phyloP scores from a whole-genome alignment of 495 filamentous ascomycete genomes.

The Usnea hakonensis region DNA sequence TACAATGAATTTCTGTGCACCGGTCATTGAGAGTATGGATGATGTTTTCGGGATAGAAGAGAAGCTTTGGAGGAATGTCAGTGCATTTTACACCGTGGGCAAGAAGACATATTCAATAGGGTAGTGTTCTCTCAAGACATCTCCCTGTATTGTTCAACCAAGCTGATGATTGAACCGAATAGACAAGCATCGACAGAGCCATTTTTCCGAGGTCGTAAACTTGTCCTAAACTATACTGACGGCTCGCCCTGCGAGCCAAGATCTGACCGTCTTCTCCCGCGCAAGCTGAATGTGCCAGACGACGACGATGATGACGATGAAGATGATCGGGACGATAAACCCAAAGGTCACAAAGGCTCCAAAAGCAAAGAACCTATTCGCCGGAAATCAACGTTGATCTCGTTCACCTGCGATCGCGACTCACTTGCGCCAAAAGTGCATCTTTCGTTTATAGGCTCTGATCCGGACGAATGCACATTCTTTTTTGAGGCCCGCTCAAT shows the following conservation, averaged over 20 bases:
- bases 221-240: constrained; percentile 84
- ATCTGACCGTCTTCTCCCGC: constrained; percentile 18
- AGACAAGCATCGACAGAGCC: constrained; percentile 62
- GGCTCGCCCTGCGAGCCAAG: constrained; percentile 68
- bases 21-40: constrained; percentile 68
- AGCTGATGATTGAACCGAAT: constrained; percentile 7
- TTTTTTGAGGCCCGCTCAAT: constrained; percentile 90
- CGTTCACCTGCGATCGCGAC: constrained; percentile 86
- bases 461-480: constrained; percentile 85
- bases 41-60: constrained; percentile 63
- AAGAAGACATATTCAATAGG: constrained; percentile 78
- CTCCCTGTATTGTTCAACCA: neutral
- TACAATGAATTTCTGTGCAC: constrained; percentile 86
- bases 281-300: constrained; percentile 35
- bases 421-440: constrained; percentile 51
- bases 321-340: constrained; percentile 35
- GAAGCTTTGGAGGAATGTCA: constrained; percentile 66
- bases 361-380: constrained; percentile 46
- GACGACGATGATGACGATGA: constrained; percentile 31
- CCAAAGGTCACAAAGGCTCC: constrained; percentile 30
- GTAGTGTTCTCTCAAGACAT: constrained; percentile 37
- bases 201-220: constrained; percentile 76
- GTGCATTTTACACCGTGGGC: constrained; percentile 74
- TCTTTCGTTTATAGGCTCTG: constrained; percentile 72
- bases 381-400: constrained; percentile 81